Base-by-base conservation (phyloP, 306 rosid genomes). In the Psophocarpus tetragonolobus region DNA sequence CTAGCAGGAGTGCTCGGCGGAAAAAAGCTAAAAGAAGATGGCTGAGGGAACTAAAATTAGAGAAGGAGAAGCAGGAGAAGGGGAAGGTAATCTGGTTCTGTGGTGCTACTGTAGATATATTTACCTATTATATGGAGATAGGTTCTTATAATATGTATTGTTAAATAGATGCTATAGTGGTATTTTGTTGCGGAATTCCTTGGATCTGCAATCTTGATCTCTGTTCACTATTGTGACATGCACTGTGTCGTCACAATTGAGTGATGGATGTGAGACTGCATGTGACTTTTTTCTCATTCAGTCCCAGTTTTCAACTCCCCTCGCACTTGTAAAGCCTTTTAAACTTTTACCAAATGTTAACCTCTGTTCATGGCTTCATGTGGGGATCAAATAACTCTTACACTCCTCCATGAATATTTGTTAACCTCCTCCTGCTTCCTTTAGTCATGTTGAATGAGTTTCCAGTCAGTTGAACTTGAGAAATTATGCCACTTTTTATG, bases 1-100 rank as follows among this genome's bases (percentile, higher is more conserved):
- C 94, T 20, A 84, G 98, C 88, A 91, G 99, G 84, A 93, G 96
- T 81, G 89, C 94, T 65, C 96, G 94, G 7, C 94, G 98, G 72
- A 92, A 91, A 75, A 96, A 90, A 85, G 91, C 90, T 73, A 91
- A 88, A 84, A 86, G 97, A 80, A 90, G 20, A 72, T 87, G 96
- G 97, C 79, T 87, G 84, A 92, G 96, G 88, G 98, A 91, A 83
- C 85, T 61, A 60, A 90, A 84, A 41, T 65, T 77, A 75, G 79
- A 82, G 68, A 33, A 63, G 71, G 48, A 64, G 75, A 86, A 84
- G 76, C 82, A 53, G 33, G 64, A 58, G 74, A 87, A 86, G 79
- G 85, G 86, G 48, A 85, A 90, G 97, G 99, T 95, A 87, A 54
- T 50, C 45, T 62, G 35, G 41, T 65, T 42, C n/a, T 41, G 27